These are phyloP conservation scores for Nemophila menziesii DNA, from an alignment of 257 asterid genomes.

Conservation along the genomic window DNA sequence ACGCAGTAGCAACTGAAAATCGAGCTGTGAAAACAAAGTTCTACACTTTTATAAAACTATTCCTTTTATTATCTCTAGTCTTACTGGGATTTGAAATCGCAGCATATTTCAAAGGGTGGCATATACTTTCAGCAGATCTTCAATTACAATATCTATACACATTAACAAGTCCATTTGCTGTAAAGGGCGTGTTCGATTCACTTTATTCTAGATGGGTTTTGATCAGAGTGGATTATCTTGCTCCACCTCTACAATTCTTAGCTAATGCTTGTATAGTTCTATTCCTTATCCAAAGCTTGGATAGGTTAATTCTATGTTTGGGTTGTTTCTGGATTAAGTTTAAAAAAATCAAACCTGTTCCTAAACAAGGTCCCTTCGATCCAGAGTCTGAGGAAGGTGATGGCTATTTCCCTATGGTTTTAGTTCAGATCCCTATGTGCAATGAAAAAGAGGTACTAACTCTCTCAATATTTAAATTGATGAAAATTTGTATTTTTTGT, in stretches of 20 bases:
- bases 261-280: conserved; percentile 48
- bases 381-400: conserved; percentile 32
- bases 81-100: conserved; percentile 44
- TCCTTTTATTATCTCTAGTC: conserved; percentile 35
- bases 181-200: conserved; percentile 33
- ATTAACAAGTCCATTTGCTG: conserved; percentile 21
- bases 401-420: conserved; percentile 66
- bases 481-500: background rate
- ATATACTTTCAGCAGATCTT: conserved; percentile 34
- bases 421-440: conserved; percentile 84
- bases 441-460: conserved; percentile 77
- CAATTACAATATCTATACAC: conserved; percentile 26
- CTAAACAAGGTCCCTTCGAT: conserved; percentile 35
- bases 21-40: conserved; percentile 26
- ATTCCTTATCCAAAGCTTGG: conserved; percentile 59
- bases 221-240: conserved; percentile 57
- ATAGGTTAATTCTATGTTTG: conserved; percentile 49
- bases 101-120: conserved; percentile 63
- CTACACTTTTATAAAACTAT: conserved; percentile 33
- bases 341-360: conserved; percentile 37
- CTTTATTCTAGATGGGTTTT: conserved; percentile 46
- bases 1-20: conserved; percentile 22
- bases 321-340: conserved; percentile 60
- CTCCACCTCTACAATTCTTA: conserved; percentile 50
- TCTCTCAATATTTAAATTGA: background rate